Evolutionary conservation across 768 basidiomycete species (phyloP).

Genomic region (Auricularia sp.): DNA sequence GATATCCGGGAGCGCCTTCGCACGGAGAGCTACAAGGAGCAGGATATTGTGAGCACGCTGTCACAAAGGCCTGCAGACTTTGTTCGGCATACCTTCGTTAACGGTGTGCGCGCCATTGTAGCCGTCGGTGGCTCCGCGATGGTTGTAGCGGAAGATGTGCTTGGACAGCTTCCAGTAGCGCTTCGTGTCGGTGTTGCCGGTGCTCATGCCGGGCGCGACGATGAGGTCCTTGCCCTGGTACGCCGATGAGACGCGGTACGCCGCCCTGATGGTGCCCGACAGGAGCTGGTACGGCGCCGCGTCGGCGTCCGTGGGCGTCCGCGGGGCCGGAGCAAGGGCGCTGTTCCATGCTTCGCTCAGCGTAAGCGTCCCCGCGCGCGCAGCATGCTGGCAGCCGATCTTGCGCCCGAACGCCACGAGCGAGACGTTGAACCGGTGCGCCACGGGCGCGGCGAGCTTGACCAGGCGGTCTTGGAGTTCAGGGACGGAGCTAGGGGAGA

Average conservation of each 20-base stretch:
- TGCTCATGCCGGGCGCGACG: constrained; percentile 31
- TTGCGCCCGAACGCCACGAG: constrained; percentile 46
- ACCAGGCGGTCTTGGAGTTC: constrained; percentile 38
- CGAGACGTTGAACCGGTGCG: constrained; percentile 45
- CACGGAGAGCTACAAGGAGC: constrained; percentile 32
- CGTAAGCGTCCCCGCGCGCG: constrained; percentile 36
- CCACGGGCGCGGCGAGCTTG: constrained; percentile 34
- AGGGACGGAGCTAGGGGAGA: constrained; percentile 25
- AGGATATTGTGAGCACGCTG: constrained; percentile 6
- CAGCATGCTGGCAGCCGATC: constrained; percentile 22
- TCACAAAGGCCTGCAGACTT: neutral
- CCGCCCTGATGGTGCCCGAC: constrained; percentile 53
- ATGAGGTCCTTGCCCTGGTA: constrained; percentile 4
- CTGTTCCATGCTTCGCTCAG: constrained; percentile 39
- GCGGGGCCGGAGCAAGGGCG: constrained; percentile 57
- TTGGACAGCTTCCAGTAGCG: constrained; percentile 42
- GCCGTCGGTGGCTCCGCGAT: constrained; percentile 19
- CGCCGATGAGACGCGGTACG: constrained; percentile 14
- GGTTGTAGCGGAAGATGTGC: constrained; percentile 65
- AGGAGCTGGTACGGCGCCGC: constrained; percentile 40
- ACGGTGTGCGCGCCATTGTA: constrained; percentile 57
- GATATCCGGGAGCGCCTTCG: constrained; percentile 48
- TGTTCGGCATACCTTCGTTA: constrained; percentile 47
- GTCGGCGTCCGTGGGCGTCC: constrained; percentile 35
- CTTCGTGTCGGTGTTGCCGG: constrained; percentile 38